Percentiles rank a stretch among this genome's conserved stretches.
These are phyloP conservation scores for Termitomyces sp. DNA, from an alignment of 768 basidiomycete genomes.

Conservation along the genomic window DNA sequence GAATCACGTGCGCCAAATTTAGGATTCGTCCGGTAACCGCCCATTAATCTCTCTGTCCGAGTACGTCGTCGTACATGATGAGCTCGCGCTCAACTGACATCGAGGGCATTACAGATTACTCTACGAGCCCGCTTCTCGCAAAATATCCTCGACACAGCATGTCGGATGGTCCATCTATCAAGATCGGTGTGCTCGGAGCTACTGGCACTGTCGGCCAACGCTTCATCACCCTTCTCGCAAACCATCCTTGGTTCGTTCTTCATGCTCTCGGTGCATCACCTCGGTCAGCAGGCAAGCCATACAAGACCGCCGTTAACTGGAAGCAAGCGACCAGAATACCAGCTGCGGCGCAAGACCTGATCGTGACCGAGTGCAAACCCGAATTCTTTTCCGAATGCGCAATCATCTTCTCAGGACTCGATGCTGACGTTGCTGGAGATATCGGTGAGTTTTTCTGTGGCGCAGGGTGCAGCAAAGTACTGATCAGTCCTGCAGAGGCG, in stretches of 20 bases:
- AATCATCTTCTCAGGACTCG: slow-evolving; percentile 93
- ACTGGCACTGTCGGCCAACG: slow-evolving; percentile 96
- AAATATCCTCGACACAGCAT: slow-evolving; percentile 31
- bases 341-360: slow-evolving; percentile 44
- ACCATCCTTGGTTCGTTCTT: slow-evolving; percentile 88
- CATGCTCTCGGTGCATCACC: slow-evolving; percentile 86
- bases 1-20: slow-evolving; percentile 11
- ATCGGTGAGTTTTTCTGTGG: slow-evolving; percentile 57
- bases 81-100: slow-evolving; percentile 18
- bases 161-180: slow-evolving; percentile 22
- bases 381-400: slow-evolving; percentile 75
- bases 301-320: slow-evolving; percentile 73
- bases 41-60: neutral
- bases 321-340: slow-evolving; percentile 84
- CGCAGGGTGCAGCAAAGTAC: neutral
- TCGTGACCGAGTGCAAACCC: slow-evolving; percentile 74
- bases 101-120: slow-evolving; percentile 15
- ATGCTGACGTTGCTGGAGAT: slow-evolving; percentile 90
- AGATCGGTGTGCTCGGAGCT: slow-evolving; percentile 79
- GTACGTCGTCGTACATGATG: slow-evolving; percentile 10
- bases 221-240: slow-evolving; percentile 82
- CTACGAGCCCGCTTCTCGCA: slow-evolving; percentile 21
- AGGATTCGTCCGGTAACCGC: neutral
- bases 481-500: slow-evolving; percentile 46
- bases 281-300: slow-evolving; percentile 81